These are phyloP conservation scores for Candida odintsovae DNA, from an alignment of 805 yeast species.

Conservation along the genomic window DNA sequence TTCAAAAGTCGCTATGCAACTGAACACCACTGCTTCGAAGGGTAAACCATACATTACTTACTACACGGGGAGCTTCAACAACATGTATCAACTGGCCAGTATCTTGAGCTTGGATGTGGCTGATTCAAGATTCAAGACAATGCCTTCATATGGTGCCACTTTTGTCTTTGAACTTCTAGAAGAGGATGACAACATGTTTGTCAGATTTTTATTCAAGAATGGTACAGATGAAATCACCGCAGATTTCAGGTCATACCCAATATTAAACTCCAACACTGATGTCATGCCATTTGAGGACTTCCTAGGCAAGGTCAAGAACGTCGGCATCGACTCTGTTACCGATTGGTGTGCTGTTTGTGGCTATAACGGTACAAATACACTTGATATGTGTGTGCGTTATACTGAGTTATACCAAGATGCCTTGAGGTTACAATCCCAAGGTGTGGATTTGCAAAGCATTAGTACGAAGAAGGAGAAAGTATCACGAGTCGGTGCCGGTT, in stretches of 20 bases:
- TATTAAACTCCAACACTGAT: slow-evolving; percentile 29
- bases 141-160: slow-evolving; percentile 42
- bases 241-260: slow-evolving; percentile 29
- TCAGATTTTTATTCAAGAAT: slow-evolving; percentile 40
- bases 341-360: slow-evolving; percentile 39
- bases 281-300: slow-evolving; percentile 34
- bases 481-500: slow-evolving; percentile 40
- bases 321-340: slow-evolving; percentile 23
- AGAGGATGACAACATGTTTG: slow-evolving; percentile 24
- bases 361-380: slow-evolving; percentile 12
- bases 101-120: slow-evolving; percentile 28
- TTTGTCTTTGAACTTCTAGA: slow-evolving; percentile 38
- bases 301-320: slow-evolving; percentile 20
- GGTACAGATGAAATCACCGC: slow-evolving; percentile 32
- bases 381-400: slow-evolving; percentile 31
- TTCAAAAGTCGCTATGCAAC: slow-evolving; percentile 28
- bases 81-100: slow-evolving; percentile 36
- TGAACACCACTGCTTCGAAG: slow-evolving; percentile 30
- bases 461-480: slow-evolving; percentile 8
- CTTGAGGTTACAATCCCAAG: slow-evolving; percentile 22
- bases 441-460: slow-evolving; percentile 25
- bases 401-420: slow-evolving; percentile 28
- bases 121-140: slow-evolving; percentile 36
- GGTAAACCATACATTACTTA: slow-evolving; percentile 35
- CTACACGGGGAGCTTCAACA: slow-evolving; percentile 40